Percentiles rank a stretch among this genome's conserved stretches.
Conservation (phyloP, 2,329 filamentous ascomycete species). For the Atkinsonella hypoxylon region DNA sequence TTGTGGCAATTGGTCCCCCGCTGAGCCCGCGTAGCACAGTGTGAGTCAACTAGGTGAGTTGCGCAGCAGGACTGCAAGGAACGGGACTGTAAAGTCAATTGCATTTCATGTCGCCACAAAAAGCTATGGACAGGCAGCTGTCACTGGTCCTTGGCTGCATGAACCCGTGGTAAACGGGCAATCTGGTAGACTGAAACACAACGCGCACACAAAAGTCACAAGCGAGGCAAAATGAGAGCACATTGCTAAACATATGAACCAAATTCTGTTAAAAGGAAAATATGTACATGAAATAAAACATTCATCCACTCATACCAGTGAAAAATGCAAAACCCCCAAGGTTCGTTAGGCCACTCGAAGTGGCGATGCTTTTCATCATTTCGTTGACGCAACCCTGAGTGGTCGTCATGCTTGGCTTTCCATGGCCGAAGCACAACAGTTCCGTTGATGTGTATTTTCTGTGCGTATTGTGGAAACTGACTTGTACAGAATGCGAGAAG, state of each 20-base stretch:
- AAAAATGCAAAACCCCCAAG: slow-evolving; percentile 1
- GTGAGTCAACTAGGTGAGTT: no score
- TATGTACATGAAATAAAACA: slow-evolving; percentile 2
- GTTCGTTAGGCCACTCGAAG: slow-evolving; percentile 1
- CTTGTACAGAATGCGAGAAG: slow-evolving; percentile 1
- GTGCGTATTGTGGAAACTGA: neutral
- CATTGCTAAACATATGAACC: neutral
- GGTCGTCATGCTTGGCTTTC: neutral
- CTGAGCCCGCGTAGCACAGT: no score
- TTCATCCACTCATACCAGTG: neutral
- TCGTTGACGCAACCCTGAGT: slow-evolving; percentile 2
- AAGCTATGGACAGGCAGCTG: no score
- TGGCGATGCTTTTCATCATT: slow-evolving; percentile 3
- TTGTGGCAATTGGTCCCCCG: no score
- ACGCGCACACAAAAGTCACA: neutral
- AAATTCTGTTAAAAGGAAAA: slow-evolving; percentile 1
- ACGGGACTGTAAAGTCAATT: no score
- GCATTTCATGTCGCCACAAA: no score
- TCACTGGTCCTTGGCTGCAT: no score
- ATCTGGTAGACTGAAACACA: no score
- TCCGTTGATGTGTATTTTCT: neutral
- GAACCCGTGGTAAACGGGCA: no score
- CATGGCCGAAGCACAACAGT: neutral
- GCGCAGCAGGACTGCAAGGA: no score
- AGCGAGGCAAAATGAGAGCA: neutral